phyloP scores from a whole-genome alignment of 192 early-diverging fungal genomes.

The Podila horticola region DNA sequence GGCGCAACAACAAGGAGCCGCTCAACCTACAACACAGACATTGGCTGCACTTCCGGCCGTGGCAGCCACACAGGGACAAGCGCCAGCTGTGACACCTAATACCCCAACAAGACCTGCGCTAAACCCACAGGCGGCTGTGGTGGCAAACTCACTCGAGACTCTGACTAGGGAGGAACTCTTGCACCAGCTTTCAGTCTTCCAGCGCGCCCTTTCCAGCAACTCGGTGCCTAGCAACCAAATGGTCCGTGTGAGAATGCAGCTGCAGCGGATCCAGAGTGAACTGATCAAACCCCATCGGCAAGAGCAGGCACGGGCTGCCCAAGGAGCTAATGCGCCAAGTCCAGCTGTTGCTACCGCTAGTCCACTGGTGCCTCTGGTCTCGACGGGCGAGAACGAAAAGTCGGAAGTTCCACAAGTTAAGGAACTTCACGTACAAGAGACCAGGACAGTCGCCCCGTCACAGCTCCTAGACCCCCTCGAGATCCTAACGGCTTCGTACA shows the following conservation, averaged over 20 bases:
- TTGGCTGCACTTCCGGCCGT: slow-evolving; percentile 8
- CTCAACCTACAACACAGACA: neutral
- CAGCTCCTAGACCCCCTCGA: slow-evolving; percentile 33
- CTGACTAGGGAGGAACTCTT: slow-evolving; percentile 33
- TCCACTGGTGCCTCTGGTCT: neutral
- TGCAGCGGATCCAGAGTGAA: slow-evolving; percentile 29
- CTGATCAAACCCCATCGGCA: slow-evolving; percentile 28
- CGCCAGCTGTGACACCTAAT: slow-evolving; percentile 8
- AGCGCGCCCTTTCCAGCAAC: slow-evolving; percentile 13
- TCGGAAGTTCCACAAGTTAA: slow-evolving; percentile 23
- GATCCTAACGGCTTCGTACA: slow-evolving; percentile 25
- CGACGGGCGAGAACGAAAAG: neutral
- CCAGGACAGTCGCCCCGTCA: neutral
- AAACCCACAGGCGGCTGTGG: neutral
- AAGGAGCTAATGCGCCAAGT: neutral
- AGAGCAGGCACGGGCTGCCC: slow-evolving; percentile 3
- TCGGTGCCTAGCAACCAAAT: slow-evolving; percentile 3
- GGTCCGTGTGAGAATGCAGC: slow-evolving; percentile 11
- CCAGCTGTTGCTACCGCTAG: neutral
- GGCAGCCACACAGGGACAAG: neutral
- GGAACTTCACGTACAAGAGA: slow-evolving; percentile 30
- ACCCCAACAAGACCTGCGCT: slow-evolving; percentile 1
- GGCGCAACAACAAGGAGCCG: slow-evolving; percentile 14
- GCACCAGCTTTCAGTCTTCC: slow-evolving; percentile 5
- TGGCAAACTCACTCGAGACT: neutral